Evolutionary conservation across 768 basidiomycete genomes (phyloP).

Genomic region (Lentinula aciculospora): DNA sequence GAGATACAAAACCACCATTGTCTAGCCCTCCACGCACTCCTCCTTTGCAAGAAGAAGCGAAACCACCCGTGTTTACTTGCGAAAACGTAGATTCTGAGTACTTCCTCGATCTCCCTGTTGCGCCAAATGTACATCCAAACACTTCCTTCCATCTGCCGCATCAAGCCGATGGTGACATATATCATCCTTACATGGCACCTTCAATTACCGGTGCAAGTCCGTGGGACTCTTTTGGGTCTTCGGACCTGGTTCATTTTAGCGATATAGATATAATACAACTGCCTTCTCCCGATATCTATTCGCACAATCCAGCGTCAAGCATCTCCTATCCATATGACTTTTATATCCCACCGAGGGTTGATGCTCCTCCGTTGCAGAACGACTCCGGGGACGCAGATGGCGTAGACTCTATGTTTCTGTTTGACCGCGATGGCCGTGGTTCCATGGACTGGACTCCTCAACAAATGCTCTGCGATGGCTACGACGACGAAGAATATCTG

Average conservation of each 20-base stretch:
- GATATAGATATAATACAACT: background rate
- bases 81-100: background rate
- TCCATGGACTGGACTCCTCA: background rate
- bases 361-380: background rate
- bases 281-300: background rate
- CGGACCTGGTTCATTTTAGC: background rate
- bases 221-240: background rate
- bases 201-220: background rate
- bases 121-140: background rate
- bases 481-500: background rate
- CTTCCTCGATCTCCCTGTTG: background rate
- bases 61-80: background rate
- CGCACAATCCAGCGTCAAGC: too few relatives aligned
- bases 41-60: background rate
- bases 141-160: background rate
- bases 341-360: constrained; percentile 1
- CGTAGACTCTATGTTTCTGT: background rate
- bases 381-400: background rate
- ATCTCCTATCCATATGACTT: background rate
- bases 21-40: background rate
- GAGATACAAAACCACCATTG: background rate
- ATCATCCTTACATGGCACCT: background rate
- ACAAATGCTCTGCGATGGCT: background rate
- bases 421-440: background rate
- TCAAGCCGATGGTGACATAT: background rate